These are phyloP conservation scores for Parsonsia alboflavescens DNA, from an alignment of 257 asterid species.

Conservation along the genomic window DNA sequence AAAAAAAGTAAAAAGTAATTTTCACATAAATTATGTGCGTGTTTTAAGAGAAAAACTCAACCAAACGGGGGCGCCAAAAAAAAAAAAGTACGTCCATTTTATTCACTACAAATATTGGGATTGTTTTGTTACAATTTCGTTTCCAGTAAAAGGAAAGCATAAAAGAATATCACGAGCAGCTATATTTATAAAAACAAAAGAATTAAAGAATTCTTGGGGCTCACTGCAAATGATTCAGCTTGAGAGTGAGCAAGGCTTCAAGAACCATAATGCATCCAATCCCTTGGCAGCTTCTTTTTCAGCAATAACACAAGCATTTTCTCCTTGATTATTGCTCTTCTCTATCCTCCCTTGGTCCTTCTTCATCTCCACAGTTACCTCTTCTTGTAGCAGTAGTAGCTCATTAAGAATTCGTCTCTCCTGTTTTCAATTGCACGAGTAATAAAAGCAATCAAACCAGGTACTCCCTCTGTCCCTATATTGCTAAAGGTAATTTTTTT, in stretches of 20 bases:
- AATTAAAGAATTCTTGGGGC: constrained; percentile 35
- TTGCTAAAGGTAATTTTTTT: too few relatives aligned
- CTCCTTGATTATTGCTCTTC: constrained; percentile 25
- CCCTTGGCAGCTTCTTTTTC: constrained; percentile 62
- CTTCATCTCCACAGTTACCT: constrained; percentile 29
- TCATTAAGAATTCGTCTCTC: constrained; percentile 68
- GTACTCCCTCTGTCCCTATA: too few relatives aligned
- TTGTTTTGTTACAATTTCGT: background rate
- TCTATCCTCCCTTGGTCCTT: constrained; percentile 6
- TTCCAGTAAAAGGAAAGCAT: background rate
- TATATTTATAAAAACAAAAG: constrained; percentile 8
- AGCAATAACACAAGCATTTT: constrained; percentile 20
- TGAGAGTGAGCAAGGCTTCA: constrained; percentile 89
- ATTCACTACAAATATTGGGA: background rate
- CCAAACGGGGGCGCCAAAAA: too few relatives aligned
- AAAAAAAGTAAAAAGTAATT: too few relatives aligned
- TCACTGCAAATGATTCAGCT: constrained; percentile 20
- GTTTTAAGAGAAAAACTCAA: too few relatives aligned
- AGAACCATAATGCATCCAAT: constrained; percentile 92
- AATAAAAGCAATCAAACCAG: background rate
- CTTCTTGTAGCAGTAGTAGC: constrained; percentile 22
- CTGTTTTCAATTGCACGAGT: constrained; percentile 25
- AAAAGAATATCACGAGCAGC: background rate
- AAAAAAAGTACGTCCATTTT: background rate
- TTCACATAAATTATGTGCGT: too few relatives aligned